A percentile compares a stretch with the other conserved stretches of the same genome.
Evolutionary conservation across 177 flowering plant genomes (phyloP).

Genomic region (Vitis hybrid): DNA sequence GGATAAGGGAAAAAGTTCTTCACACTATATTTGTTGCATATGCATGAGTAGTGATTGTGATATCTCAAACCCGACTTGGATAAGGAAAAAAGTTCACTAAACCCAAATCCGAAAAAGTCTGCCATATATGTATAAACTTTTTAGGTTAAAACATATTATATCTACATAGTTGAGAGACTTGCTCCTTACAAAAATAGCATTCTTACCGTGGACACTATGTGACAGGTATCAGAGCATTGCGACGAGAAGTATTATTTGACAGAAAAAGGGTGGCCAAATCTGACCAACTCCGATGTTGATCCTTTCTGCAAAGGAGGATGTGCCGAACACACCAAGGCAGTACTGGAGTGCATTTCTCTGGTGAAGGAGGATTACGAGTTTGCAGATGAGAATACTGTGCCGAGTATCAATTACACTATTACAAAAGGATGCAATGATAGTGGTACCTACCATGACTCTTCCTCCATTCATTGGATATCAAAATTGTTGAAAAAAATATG

Average conservation of each 20-base stretch:
- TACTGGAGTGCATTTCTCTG: background rate
- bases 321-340: slow-evolving; percentile 1
- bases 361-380: slow-evolving; percentile 5
- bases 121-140: too few relatives aligned
- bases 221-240: background rate
- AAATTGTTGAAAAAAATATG: too few relatives aligned
- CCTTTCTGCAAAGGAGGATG: slow-evolving; percentile 4
- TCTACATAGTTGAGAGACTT: too few relatives aligned
- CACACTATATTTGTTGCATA: background rate
- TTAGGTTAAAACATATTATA: too few relatives aligned
- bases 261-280: slow-evolving; percentile 4
- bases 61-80: too few relatives aligned
- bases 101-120: too few relatives aligned
- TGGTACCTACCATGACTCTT: too few relatives aligned
- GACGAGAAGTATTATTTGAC: background rate
- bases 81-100: too few relatives aligned
- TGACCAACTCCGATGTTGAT: background rate
- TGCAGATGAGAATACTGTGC: background rate
- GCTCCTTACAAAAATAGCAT: too few relatives aligned
- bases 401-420: background rate
- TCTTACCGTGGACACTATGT: background rate
- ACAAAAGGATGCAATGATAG: background rate
- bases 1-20: background rate
- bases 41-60: too few relatives aligned
- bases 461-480: too few relatives aligned